Evolutionary conservation across 1,139 yeast genomes (phyloP).

Genomic region (Nakaseomyces delphensis): DNA sequence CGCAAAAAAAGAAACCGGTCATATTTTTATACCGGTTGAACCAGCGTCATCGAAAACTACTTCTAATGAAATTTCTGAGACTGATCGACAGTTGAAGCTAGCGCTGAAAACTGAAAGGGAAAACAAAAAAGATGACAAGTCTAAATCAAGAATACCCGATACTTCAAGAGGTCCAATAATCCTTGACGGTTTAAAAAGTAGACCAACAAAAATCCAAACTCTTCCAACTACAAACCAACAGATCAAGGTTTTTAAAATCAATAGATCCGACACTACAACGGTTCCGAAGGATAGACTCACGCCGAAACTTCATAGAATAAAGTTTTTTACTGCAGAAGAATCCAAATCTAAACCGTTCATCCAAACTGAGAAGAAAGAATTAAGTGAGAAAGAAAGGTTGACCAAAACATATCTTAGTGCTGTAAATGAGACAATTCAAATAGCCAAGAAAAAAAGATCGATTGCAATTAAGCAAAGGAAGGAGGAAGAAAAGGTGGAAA

Average conservation of each 20-base stretch:
- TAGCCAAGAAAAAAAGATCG: conserved; percentile 22
- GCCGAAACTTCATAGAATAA: conserved; percentile 3
- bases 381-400: conserved; percentile 16
- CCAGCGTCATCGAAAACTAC: not conserved
- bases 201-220: conserved; percentile 3
- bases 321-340: conserved; percentile 8
- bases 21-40: not conserved
- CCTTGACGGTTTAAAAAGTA: conserved; percentile 1
- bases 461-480: conserved; percentile 16
- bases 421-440: conserved; percentile 24
- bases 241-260: conserved; percentile 6
- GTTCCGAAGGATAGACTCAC: not conserved
- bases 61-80: too few relatives aligned
- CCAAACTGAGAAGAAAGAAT: conserved; percentile 12
- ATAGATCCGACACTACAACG: not conserved
- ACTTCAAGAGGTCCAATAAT: not conserved
- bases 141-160: not conserved
- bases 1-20: not conserved
- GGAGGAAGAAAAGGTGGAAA: conserved; percentile 9
- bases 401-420: conserved; percentile 19
- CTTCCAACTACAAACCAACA: conserved; percentile 3
- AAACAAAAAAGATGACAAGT: not conserved
- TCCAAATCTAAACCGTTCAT: conserved; percentile 8
- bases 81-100: not conserved
- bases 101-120: not conserved